Conservation (phyloP, 306 rosid genomes). For the Cucurbita pepo region DNA sequence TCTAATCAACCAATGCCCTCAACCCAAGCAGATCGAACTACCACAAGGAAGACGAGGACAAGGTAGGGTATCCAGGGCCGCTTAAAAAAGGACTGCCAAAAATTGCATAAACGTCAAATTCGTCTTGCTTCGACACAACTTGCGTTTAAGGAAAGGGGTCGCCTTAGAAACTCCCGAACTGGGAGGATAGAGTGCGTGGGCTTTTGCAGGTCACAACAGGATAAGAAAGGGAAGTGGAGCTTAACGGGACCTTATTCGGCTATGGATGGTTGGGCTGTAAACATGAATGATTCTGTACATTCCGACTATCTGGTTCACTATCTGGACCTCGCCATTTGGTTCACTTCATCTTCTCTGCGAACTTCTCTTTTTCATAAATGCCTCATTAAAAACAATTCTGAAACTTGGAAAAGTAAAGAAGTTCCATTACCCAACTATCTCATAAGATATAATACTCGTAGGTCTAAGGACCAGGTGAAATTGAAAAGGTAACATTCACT, state of each 20-base stretch:
- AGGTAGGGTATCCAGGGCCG: conserved; percentile 5
- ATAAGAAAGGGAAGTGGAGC: background rate
- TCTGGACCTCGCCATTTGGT: background rate
- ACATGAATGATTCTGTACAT: background rate
- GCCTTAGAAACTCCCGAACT: conserved; percentile 29
- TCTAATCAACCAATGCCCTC: background rate
- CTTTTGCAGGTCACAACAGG: conserved; percentile 6
- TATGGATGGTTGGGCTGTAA: background rate
- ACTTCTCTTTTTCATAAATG: background rate
- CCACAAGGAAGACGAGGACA: background rate
- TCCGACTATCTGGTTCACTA: background rate
- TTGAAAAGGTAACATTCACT: background rate
- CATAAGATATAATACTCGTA: background rate
- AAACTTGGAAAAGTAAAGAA: background rate
- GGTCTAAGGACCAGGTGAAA: background rate
- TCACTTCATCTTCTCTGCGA: background rate
- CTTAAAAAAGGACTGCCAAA: conserved; percentile 8
- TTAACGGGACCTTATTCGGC: background rate
- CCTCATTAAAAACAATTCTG: background rate
- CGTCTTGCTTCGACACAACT: conserved; percentile 12
- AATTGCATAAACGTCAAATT: conserved; percentile 14
- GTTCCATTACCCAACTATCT: background rate
- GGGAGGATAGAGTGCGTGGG: conserved; percentile 24
- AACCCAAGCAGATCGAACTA: background rate
- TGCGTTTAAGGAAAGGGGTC: conserved; percentile 24